Evolutionary conservation across 306 rosid genomes (phyloP).

Genomic region (Lablab purpureus): DNA sequence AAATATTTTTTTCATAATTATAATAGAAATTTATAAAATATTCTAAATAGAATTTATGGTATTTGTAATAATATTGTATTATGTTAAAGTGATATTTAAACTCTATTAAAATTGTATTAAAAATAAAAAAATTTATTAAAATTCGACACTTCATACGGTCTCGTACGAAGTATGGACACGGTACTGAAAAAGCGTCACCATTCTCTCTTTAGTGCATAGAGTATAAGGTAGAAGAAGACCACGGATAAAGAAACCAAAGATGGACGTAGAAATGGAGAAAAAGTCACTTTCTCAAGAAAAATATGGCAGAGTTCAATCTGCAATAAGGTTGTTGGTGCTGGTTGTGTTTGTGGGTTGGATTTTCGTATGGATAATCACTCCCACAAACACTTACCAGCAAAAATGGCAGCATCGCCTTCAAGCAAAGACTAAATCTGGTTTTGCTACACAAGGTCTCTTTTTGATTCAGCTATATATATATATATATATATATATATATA

Average conservation of each 20-base stretch:
- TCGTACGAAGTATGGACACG: too few relatives aligned
- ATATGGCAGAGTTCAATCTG: slow-evolving; percentile 34
- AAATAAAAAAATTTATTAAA: too few relatives aligned
- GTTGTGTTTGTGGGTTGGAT: slow-evolving; percentile 56
- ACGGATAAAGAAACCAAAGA: slow-evolving; percentile 36
- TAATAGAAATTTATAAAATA: too few relatives aligned
- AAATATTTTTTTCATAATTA: too few relatives aligned
- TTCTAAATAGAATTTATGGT: too few relatives aligned
- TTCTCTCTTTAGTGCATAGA: background rate
- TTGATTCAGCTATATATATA: background rate
- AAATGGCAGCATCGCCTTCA: slow-evolving; percentile 50
- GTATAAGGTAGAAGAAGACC: slow-evolving; percentile 3
- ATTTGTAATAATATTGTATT: too few relatives aligned
- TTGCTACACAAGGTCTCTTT: slow-evolving; percentile 67
- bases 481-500: too few relatives aligned
- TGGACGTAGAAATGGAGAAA: slow-evolving; percentile 29
- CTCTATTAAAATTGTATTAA: too few relatives aligned
- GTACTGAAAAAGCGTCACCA: too few relatives aligned
- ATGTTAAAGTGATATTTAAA: too few relatives aligned
- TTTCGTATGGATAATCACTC: slow-evolving; percentile 65
- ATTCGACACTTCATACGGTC: too few relatives aligned
- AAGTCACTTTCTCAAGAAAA: slow-evolving; percentile 34
- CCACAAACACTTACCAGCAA: slow-evolving; percentile 57
- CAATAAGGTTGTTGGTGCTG: slow-evolving; percentile 51
- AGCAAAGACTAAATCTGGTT: slow-evolving; percentile 47